Percentiles rank a stretch among this genome's conserved stretches.
Evolutionary conservation across 1,284 basidiomycete species (phyloP).

Genomic region (Jaminaea rosea): DNA sequence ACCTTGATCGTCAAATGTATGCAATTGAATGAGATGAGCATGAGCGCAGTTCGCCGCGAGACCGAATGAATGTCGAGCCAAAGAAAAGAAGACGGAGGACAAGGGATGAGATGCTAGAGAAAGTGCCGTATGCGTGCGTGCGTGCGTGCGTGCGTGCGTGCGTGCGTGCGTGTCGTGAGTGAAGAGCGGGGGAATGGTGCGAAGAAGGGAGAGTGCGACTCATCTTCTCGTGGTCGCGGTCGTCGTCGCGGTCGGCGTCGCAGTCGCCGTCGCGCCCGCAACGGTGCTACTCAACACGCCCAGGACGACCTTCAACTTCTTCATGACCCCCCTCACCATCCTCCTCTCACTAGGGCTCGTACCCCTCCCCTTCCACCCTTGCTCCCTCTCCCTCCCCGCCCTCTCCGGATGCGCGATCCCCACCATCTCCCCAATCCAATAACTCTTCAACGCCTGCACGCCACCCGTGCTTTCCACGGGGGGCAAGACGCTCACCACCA

Average conservation of each 20-base stretch:
- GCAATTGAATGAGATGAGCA: too few species aligned
- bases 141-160: too few species aligned
- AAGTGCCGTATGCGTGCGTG: too few species aligned
- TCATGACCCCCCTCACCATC: background rate
- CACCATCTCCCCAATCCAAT: conserved; percentile 67
- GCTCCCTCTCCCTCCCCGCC: conserved; percentile 22
- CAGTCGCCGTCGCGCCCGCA: background rate
- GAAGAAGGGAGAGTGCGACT: too few species aligned
- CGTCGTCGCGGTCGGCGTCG: background rate
- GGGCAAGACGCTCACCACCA: conserved; percentile 69
- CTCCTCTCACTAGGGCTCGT: background rate
- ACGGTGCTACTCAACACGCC: background rate
- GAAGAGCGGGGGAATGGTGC: too few species aligned
- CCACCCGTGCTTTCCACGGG: conserved; percentile 55
- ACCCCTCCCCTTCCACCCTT: too few species aligned
- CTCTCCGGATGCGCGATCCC: conserved; percentile 51
- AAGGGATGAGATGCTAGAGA: too few species aligned
- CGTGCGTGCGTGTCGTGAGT: too few species aligned
- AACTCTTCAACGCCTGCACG: conserved; percentile 67
- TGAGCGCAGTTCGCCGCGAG: too few species aligned
- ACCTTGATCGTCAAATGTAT: too few species aligned
- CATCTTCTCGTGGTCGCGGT: conserved; percentile 1
- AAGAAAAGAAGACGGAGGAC: too few species aligned
- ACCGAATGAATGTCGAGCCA: too few species aligned
- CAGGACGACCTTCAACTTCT: background rate